These are phyloP conservation scores for Plenodomus biglobosus DNA, from an alignment of 2,329 filamentous ascomycete genomes.

Conservation along the genomic window DNA sequence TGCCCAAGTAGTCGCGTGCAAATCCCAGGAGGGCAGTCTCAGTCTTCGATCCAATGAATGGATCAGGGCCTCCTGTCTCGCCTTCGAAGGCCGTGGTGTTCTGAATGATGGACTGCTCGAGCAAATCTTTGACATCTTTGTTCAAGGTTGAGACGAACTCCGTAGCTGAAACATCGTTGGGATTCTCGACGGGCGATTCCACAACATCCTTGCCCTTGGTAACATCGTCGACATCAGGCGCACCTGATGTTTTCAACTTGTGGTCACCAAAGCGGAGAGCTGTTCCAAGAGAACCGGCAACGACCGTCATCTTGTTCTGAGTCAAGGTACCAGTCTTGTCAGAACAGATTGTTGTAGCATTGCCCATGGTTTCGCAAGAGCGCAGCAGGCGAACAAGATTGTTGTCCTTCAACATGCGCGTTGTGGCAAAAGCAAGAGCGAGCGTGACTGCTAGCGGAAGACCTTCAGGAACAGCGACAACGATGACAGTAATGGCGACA, in stretches of 20 bases:
- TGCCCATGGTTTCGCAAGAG: slow-evolving; percentile 72
- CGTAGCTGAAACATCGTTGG: slow-evolving; percentile 53
- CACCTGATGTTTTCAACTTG: slow-evolving; percentile 30
- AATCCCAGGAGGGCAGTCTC: slow-evolving; percentile 75
- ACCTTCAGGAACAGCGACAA: slow-evolving; percentile 69
- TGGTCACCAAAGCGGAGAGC: slow-evolving; percentile 58
- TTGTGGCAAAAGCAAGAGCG: slow-evolving; percentile 68
- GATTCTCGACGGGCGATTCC: slow-evolving; percentile 41
- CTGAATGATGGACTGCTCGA: slow-evolving; percentile 58
- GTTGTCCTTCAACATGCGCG: slow-evolving; percentile 68
- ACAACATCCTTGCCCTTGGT: slow-evolving; percentile 36
- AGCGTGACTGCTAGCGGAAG: slow-evolving; percentile 68
- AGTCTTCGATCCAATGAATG: slow-evolving; percentile 75
- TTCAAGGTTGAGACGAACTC: slow-evolving; percentile 59
- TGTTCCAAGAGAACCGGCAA: slow-evolving; percentile 68
- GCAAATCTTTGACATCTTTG: slow-evolving; percentile 56
- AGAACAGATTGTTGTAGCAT: slow-evolving; percentile 74
- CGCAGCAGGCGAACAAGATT: slow-evolving; percentile 68
- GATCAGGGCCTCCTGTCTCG: slow-evolving; percentile 45
- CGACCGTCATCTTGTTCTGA: slow-evolving; percentile 60
- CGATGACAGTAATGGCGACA: slow-evolving; percentile 66
- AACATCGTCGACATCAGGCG: slow-evolving; percentile 27
- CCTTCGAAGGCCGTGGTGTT: slow-evolving; percentile 49
- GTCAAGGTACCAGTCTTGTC: slow-evolving; percentile 54
- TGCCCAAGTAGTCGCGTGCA: slow-evolving; percentile 65